Evolutionary conservation across 2,329 filamentous ascomycete species (phyloP).

Genomic region (Penicillium brasilianum): DNA sequence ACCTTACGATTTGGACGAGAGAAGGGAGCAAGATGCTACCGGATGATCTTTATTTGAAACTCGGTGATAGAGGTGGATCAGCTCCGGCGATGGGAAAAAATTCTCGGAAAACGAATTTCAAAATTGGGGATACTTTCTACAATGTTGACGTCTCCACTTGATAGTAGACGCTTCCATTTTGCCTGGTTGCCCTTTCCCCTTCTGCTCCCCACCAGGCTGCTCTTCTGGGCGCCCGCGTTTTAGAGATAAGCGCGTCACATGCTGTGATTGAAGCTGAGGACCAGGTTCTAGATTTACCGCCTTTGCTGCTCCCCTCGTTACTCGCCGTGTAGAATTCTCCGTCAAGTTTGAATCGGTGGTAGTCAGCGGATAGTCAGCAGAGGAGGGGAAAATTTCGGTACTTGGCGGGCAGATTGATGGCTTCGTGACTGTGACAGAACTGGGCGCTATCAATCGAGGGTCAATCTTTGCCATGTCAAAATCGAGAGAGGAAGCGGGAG

Average conservation of each 20-base stretch:
- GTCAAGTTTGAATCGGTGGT: conserved; percentile 11
- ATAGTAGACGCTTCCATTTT: conserved; percentile 17
- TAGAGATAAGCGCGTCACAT: conserved; percentile 15
- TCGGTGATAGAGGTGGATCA: conserved; percentile 3
- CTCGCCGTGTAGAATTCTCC: conserved; percentile 17
- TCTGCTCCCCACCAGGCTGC: conserved; percentile 10
- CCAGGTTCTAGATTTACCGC: conserved; percentile 14
- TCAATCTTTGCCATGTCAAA: conserved; percentile 29
- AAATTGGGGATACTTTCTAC: conserved; percentile 15
- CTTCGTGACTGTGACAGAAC: conserved; percentile 12
- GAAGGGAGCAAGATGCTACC: conserved; percentile 34
- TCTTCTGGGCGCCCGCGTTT: conserved; percentile 16
- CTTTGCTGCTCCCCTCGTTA: conserved; percentile 17
- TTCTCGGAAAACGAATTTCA: conserved; percentile 9
- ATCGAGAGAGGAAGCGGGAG: conserved; percentile 25
- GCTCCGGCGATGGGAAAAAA: not conserved
- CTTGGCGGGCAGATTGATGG: conserved; percentile 6
- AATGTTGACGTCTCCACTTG: conserved; percentile 16
- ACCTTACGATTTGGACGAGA: conserved; percentile 32
- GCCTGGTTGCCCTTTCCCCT: conserved; percentile 9
- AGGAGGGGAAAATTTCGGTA: conserved; percentile 11
- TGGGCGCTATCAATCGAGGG: conserved; percentile 18
- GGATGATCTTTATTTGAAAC: conserved; percentile 38
- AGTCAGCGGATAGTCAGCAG: conserved; percentile 6
- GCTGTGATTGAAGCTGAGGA: conserved; percentile 14